Conservation (phyloP, 305 asterid species). For the Ilex paraguariensis region DNA sequence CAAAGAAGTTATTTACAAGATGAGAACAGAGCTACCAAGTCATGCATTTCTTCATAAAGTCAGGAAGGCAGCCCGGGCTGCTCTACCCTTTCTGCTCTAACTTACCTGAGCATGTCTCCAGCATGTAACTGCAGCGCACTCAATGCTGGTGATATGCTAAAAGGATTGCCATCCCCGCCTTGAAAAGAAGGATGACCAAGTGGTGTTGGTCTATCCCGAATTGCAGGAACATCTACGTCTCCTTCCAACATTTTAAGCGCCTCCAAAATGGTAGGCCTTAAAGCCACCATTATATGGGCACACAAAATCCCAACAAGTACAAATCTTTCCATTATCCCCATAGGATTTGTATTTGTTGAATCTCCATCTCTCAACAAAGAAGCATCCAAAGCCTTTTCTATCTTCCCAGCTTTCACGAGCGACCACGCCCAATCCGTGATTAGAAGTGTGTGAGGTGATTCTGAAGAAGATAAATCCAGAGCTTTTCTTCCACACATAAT, state of each 20-base stretch:
- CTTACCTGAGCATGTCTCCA: constrained; percentile 73
- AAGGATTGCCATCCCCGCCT: constrained; percentile 26
- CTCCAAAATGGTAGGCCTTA: constrained; percentile 75
- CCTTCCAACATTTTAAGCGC: constrained; percentile 92
- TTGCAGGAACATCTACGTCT: constrained; percentile 65
- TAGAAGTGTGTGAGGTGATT: constrained; percentile 40
- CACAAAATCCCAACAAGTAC: constrained; percentile 70
- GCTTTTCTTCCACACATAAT: constrained; percentile 90
- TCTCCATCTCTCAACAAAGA: constrained; percentile 37
- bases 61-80: too few relatives aligned
- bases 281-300: constrained; percentile 83
- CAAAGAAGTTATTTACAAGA: constrained; percentile 8
- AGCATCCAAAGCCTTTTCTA: constrained; percentile 52
- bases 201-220: constrained; percentile 77
- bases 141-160: constrained; percentile 66
- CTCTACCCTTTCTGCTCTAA: not conserved
- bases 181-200: constrained; percentile 60
- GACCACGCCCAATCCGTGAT: constrained; percentile 96
- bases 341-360: constrained; percentile 46
- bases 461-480: constrained; percentile 49
- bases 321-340: constrained; percentile 69
- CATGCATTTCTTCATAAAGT: too few relatives aligned
- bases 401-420: constrained; percentile 51
- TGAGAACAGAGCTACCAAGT: too few relatives aligned
- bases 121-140: constrained; percentile 43